Conservation (phyloP, 192 early-diverging fungal genomes). For the Podila verticillata region DNA sequence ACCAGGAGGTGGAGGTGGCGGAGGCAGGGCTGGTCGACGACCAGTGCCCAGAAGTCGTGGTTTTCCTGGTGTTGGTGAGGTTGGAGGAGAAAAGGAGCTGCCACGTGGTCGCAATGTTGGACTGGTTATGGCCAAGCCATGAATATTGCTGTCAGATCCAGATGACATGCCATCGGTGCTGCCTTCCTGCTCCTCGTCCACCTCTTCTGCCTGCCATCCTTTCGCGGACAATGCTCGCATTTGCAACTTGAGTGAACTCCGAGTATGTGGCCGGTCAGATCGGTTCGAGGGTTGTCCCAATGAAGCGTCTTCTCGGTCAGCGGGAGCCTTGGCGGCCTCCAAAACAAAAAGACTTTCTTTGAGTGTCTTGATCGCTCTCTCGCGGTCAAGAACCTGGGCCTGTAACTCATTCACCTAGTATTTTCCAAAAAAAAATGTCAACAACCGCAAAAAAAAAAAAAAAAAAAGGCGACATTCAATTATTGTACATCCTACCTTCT, state of each 20-base stretch:
- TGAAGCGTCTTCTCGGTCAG: slow-evolving; percentile 8
- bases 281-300: background rate
- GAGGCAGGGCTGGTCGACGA: slow-evolving; percentile 34
- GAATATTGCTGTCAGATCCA: slow-evolving; percentile 10
- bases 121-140: slow-evolving; percentile 12
- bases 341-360: slow-evolving; percentile 33
- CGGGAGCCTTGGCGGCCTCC: slow-evolving; percentile 28
- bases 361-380: slow-evolving; percentile 33
- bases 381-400: slow-evolving; percentile 17
- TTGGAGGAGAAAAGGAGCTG: slow-evolving; percentile 5
- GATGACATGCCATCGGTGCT: background rate
- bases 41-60: slow-evolving; percentile 19
- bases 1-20: slow-evolving; percentile 39
- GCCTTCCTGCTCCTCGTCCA: slow-evolving; percentile 44
- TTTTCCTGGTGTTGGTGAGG: slow-evolving; percentile 16
- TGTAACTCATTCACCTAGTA: slow-evolving; percentile 34
- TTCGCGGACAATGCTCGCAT: slow-evolving; percentile 35
- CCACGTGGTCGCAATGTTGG: slow-evolving; percentile 4
- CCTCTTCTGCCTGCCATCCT: slow-evolving; percentile 39
- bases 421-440: background rate
- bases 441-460: too few relatives aligned
- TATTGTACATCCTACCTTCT: slow-evolving; percentile 6
- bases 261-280: slow-evolving; percentile 29
- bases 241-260: slow-evolving; percentile 22
- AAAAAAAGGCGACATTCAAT: too few relatives aligned